phyloP scores from a whole-genome alignment of 2,329 filamentous ascomycete genomes.

The Fusarium sp. region DNA sequence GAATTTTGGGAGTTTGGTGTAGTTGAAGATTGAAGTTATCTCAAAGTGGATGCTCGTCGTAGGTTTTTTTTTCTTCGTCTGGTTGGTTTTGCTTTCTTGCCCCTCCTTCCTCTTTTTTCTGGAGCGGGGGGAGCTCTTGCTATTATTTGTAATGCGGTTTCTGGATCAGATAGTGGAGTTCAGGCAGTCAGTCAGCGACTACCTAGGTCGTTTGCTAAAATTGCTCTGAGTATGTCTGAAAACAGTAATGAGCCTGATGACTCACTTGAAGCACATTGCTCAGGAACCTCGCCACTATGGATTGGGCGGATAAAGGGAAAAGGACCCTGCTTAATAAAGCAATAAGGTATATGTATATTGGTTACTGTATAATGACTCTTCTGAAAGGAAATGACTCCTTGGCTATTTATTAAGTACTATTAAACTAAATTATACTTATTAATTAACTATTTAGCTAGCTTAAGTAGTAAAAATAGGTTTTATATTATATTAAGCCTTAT shows the following conservation, averaged over 20 bases:
- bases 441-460: too few species aligned
- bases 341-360: not conserved
- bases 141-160: conserved; percentile 35
- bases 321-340: not conserved
- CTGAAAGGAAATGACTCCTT: conserved; percentile 10
- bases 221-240: not conserved
- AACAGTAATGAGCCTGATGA: conserved; percentile 16
- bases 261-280: conserved; percentile 1
- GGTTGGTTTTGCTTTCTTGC: not conserved
- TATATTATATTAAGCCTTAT: too few species aligned
- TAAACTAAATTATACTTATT: too few species aligned
- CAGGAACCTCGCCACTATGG: conserved; percentile 10
- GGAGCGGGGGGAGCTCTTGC: conserved; percentile 26
- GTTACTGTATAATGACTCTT: conserved; percentile 5
- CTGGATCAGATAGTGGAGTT: conserved; percentile 5
- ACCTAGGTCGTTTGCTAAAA: not conserved
- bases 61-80: conserved; percentile 28
- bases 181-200: conserved; percentile 1
- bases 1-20: conserved; percentile 24
- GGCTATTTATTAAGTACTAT: not conserved
- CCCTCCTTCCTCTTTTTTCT: not conserved
- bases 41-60: conserved; percentile 31
- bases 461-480: too few species aligned
- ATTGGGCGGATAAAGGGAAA: not conserved
- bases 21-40: conserved; percentile 13